Evolutionary conservation across 192 early-diverging fungal genomes (phyloP).

Genomic region (Coemansia sp.): DNA sequence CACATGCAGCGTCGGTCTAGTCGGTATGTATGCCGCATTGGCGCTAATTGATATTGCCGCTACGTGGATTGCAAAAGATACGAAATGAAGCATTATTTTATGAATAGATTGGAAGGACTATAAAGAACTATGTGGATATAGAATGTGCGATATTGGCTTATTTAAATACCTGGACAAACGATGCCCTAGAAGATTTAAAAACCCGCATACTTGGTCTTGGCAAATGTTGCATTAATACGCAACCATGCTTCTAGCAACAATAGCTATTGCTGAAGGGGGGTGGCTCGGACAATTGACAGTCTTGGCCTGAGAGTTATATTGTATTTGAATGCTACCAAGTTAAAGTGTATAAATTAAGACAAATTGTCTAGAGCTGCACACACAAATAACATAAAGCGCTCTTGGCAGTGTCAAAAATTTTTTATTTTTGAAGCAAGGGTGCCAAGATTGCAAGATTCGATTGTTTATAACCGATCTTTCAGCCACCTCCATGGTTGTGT

Average conservation of each 20-base stretch:
- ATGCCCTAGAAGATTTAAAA: not conserved
- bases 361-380: too few relatives aligned
- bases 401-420: too few relatives aligned
- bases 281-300: not conserved
- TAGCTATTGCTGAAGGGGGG: not conserved
- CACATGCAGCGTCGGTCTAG: constrained; percentile 21
- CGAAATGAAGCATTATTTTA: too few relatives aligned
- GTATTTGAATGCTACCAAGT: too few relatives aligned
- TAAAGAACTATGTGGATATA: not conserved
- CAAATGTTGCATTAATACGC: not conserved
- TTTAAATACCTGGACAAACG: not conserved
- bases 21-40: not conserved
- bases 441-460: too few relatives aligned
- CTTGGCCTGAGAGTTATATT: not conserved
- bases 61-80: not conserved
- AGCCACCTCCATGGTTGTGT: too few relatives aligned
- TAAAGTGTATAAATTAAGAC: too few relatives aligned
- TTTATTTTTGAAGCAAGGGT: too few relatives aligned
- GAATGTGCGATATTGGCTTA: not conserved
- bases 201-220: not conserved
- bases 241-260: too few relatives aligned
- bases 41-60: not conserved
- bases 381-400: too few relatives aligned
- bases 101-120: too few relatives aligned
- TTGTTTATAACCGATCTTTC: too few relatives aligned